Base-by-base conservation (phyloP, 148 eudicot genomes). In the Mesembryanthemum crystallinum region DNA sequence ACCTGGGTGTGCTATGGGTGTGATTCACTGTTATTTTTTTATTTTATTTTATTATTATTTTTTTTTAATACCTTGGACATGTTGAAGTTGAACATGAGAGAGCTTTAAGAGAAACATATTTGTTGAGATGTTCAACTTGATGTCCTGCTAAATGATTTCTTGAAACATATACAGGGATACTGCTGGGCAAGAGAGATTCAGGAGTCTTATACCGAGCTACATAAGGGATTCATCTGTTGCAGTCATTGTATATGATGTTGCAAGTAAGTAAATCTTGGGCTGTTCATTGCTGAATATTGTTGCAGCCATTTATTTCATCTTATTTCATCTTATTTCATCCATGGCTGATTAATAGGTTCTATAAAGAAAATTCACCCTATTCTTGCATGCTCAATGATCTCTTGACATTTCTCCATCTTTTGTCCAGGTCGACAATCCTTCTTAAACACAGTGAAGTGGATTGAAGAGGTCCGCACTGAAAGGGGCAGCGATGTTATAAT, bases 141-240 rank as follows among this genome's bases (percentile, higher is more conserved):
- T 20, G 23, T 52, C 25, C 23, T 17, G n/a, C 28, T 58, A 18
- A 68, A 17, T 60, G 62, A 64, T 33, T 76, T 13, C 35, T 67
- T 54, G 39, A 45, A 14, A 33, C 69, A 30, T 78, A 20, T 77
- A 55, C 77, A 87, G 89, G 89, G 89, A 87, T 80, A 87, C 89
- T 61, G 89, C 89, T 51, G 89, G 89, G 39, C 89, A 87, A 79
- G 89, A 87, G 82, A 87, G 89, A 69, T 84, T 85, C 79, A 75
- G 88, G 76, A 85, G 88, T 85, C 88, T 85, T 78, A 85, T 85
- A 67, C 88, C 88, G 57, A 85, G 88, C 73, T 85, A 85, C 72
- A 85, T 85, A 52, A 85, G 88, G 80, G 88, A 85, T 78, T 87
- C 89, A n/a, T 87, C 89, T 32, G 89, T 87, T 77, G 89, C 89